phyloP scores from a whole-genome alignment of 345 rosid species.

The Microcos paniculata region DNA sequence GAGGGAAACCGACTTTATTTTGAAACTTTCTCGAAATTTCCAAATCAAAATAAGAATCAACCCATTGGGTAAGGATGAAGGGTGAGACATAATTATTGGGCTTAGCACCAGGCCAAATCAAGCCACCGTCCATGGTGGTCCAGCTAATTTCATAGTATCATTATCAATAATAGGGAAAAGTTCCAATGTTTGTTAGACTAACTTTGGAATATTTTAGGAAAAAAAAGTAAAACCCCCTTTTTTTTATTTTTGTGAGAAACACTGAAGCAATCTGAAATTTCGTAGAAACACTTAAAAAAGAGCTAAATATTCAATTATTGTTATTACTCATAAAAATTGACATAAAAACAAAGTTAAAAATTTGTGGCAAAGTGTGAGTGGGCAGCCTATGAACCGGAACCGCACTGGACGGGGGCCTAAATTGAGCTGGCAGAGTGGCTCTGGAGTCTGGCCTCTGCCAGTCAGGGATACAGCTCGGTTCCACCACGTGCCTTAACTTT shows the following conservation, averaged over 20 bases:
- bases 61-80: background rate
- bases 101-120: slow-evolving; percentile 10
- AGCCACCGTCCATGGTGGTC: slow-evolving; percentile 23
- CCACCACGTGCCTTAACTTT: too few species aligned
- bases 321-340: too few species aligned
- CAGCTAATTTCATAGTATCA: background rate
- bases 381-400: background rate
- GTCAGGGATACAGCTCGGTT: too few species aligned
- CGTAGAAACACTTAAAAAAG: too few species aligned
- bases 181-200: background rate
- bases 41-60: background rate
- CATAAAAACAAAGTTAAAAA: background rate
- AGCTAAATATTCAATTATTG: too few species aligned
- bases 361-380: background rate
- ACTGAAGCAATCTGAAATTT: background rate
- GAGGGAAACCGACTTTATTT: too few species aligned
- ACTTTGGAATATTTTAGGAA: background rate
- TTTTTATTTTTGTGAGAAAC: background rate
- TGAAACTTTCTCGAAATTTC: background rate
- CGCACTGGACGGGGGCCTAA: background rate
- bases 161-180: background rate
- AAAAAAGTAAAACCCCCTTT: background rate
- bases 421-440: background rate
- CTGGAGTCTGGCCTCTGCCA: too few species aligned
- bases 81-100: slow-evolving; percentile 7